Conservation (phyloP, 2,329 filamentous ascomycete genomes). For the Tolypocladium amazonense region DNA sequence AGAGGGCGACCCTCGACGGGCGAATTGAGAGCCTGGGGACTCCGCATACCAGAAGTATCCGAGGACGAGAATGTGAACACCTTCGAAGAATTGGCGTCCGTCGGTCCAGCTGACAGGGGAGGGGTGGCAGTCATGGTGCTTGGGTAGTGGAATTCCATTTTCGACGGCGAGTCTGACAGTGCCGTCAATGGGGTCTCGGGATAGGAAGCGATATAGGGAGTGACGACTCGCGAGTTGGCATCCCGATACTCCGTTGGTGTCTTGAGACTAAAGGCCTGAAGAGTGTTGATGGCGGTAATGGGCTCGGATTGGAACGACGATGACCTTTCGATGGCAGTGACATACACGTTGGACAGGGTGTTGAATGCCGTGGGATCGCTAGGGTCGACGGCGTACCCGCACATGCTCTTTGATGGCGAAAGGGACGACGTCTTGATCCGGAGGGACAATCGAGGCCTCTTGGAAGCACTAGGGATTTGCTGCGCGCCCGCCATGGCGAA, state of each 20-base stretch:
- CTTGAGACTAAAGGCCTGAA: slow-evolving; percentile 18
- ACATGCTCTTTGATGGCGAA: slow-evolving; percentile 22
- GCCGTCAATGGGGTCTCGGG: slow-evolving; percentile 45
- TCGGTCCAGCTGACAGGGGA: slow-evolving; percentile 41
- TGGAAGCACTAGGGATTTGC: slow-evolving; percentile 14
- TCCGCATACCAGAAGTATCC: slow-evolving; percentile 15
- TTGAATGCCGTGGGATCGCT: slow-evolving; percentile 54
- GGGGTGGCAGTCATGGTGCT: slow-evolving; percentile 51
- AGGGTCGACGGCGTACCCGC: slow-evolving; percentile 32
- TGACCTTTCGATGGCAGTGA: slow-evolving; percentile 49
- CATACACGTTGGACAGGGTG: slow-evolving; percentile 55
- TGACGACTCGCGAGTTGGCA: slow-evolving; percentile 23
- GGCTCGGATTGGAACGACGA: slow-evolving; percentile 36
- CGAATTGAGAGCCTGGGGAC: background rate
- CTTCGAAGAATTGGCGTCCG: slow-evolving; percentile 28
- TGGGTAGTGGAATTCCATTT: slow-evolving; percentile 36
- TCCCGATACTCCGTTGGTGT: slow-evolving; percentile 20
- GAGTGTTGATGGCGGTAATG: slow-evolving; percentile 37
- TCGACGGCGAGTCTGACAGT: slow-evolving; percentile 36
- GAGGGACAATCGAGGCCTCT: slow-evolving; percentile 46
- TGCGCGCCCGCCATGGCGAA: slow-evolving; percentile 14
- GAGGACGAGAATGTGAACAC: slow-evolving; percentile 36
- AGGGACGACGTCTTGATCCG: slow-evolving; percentile 37
- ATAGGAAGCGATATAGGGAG: slow-evolving; percentile 33
- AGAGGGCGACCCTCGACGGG: slow-evolving; percentile 8